phyloP scores from a whole-genome alignment of 129 eudicot species.

The sunflower (Helianthus annuus) region HanXRQr2.0-SUNRISE NC_035440.2:14954027-14954526 shows the following conservation, averaged over 20 bases:
- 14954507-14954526: too few species aligned
- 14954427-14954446: too few species aligned
- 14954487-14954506: too few species aligned
- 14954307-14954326: neutral
- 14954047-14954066: constrained; percentile 83
- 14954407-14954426: too few species aligned
- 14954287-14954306: constrained; percentile 40
- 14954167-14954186: constrained; percentile 19
- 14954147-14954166: constrained; percentile 17
- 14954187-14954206: constrained; percentile 20
- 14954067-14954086: constrained; percentile 29
- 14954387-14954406: too few species aligned
- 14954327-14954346: neutral
- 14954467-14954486: too few species aligned
- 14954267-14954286: constrained; percentile 27
- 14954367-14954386: too few species aligned
- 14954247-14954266: constrained; percentile 16
- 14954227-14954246: constrained; percentile 36
- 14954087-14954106: constrained; percentile 30
- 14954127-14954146: constrained; percentile 16
- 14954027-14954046: constrained; percentile 47
- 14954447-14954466: too few species aligned
- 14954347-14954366: neutral
- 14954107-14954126: constrained; percentile 30
- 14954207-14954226: constrained; percentile 40